phyloP scores from a whole-genome alignment of 2,329 filamentous ascomycete genomes.

The Colletotrichum lentis region DNA sequence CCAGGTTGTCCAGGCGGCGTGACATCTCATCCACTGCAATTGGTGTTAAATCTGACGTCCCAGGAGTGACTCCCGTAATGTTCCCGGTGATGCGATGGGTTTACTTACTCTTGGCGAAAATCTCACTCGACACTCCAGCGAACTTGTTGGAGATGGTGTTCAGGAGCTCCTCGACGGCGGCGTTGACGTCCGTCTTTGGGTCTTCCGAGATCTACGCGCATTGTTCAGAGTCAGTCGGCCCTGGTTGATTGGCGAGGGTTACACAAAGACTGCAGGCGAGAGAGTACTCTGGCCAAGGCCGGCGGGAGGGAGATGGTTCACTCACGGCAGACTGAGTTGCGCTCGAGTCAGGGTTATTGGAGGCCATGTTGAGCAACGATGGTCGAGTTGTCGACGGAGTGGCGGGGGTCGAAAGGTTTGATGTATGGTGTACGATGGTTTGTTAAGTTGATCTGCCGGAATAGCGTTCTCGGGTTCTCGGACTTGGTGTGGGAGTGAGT shows the following conservation, averaged over 20 bases:
- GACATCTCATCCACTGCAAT: slow-evolving; percentile 93
- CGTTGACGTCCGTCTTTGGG: slow-evolving; percentile 69
- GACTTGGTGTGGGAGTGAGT: not conserved
- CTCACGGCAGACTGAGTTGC: slow-evolving; percentile 49
- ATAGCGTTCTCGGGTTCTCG: not conserved
- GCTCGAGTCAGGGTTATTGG: slow-evolving; percentile 49
- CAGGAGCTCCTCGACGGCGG: slow-evolving; percentile 85
- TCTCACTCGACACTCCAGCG: slow-evolving; percentile 81
- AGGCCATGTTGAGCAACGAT: slow-evolving; percentile 46
- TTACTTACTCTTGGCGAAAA: slow-evolving; percentile 83
- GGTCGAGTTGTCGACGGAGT: not conserved
- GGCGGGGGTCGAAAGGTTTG: not conserved
- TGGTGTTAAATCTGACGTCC: not conserved
- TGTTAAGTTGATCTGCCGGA: not conserved
- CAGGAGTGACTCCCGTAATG: not conserved
- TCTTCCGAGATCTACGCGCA: slow-evolving; percentile 52
- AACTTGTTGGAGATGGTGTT: slow-evolving; percentile 88
- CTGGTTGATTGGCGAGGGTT: not conserved
- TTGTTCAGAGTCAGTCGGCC: not conserved
- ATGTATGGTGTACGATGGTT: no score
- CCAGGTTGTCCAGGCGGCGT: slow-evolving; percentile 81
- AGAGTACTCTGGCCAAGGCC: not conserved
- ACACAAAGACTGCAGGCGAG: not conserved
- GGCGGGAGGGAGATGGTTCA: slow-evolving; percentile 4
- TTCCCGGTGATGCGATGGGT: not conserved